A percentile compares a stretch with the other conserved stretches of the same genome.
Conservation (phyloP, 768 basidiomycete species). For the Trametes elegans region DNA sequence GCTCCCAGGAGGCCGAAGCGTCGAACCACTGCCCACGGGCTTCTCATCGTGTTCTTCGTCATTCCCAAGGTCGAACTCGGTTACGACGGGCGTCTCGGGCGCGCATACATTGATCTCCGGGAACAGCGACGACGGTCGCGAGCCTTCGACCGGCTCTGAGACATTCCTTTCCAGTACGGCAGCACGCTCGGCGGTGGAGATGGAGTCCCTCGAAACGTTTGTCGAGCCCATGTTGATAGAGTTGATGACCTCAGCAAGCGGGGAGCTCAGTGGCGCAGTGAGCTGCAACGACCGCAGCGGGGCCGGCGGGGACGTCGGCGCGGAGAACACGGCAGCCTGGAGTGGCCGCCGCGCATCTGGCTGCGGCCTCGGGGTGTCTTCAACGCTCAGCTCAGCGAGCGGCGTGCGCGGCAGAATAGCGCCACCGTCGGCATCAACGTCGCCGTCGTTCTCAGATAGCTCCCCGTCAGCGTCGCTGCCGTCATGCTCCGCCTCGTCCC, state of each 20-base stretch:
- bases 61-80: neutral
- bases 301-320: neutral
- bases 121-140: slow-evolving; percentile 4
- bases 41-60: neutral
- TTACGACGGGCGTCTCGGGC: slow-evolving; percentile 7
- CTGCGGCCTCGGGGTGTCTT: slow-evolving; percentile 15
- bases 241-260: slow-evolving; percentile 32
- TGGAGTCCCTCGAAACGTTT: slow-evolving; percentile 4
- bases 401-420: slow-evolving; percentile 8
- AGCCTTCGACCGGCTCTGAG: too few species aligned
- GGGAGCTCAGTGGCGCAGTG: slow-evolving; percentile 23
- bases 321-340: neutral
- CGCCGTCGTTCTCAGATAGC: slow-evolving; percentile 8
- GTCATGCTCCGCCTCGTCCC: slow-evolving; percentile 6
- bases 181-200: neutral
- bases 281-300: slow-evolving; percentile 3
- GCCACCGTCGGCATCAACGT: too few species aligned
- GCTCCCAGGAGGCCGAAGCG: slow-evolving; percentile 1
- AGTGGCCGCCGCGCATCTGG: slow-evolving; percentile 2
- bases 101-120: slow-evolving; percentile 24
- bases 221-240: slow-evolving; percentile 26
- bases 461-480: slow-evolving; percentile 17
- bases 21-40: neutral
- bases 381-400: slow-evolving; percentile 24
- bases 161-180: neutral